A percentile compares a stretch with the other conserved stretches of the same genome.
These are phyloP conservation scores for Euphorbia lathyris DNA, from an alignment of 345 rosid species.

Conservation along the genomic window DNA sequence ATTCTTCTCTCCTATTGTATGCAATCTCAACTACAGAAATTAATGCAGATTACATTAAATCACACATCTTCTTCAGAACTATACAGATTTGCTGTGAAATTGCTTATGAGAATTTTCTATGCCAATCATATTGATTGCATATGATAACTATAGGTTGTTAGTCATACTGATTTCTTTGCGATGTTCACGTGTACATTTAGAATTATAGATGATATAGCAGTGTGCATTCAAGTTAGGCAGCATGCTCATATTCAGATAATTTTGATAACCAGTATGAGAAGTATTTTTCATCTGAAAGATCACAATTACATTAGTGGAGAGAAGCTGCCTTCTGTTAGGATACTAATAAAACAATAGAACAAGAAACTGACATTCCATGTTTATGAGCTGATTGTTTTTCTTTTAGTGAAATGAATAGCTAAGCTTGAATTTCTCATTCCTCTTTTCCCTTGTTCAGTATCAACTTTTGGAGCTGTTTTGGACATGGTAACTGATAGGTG, in stretches of 20 bases:
- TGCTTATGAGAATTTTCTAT: background rate
- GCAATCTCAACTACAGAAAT: background rate
- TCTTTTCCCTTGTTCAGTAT: conserved; percentile 47
- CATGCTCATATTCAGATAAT: conserved; percentile 6
- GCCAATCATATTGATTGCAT: background rate
- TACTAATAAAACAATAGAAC: background rate
- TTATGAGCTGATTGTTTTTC: background rate
- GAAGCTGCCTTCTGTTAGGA: background rate
- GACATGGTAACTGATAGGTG: conserved; percentile 98
- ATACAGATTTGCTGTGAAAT: background rate
- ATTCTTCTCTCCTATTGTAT: background rate
- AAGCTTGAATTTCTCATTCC: conserved; percentile 14
- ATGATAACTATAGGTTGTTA: background rate
- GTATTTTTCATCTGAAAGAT: background rate
- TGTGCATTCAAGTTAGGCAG: background rate
- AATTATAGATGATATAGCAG: background rate
- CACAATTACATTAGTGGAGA: background rate
- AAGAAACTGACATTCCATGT: background rate
- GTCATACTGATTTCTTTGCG: background rate
- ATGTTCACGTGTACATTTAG: background rate
- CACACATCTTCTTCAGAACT: too few species aligned
- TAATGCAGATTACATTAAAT: background rate
- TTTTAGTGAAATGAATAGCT: background rate
- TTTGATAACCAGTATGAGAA: conserved; percentile 1
- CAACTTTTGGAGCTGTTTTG: conserved; percentile 94